Conservation (phyloP, 228 moss, liverwort and hornwort genomes). For the Sphagnum magellanicum region DNA sequence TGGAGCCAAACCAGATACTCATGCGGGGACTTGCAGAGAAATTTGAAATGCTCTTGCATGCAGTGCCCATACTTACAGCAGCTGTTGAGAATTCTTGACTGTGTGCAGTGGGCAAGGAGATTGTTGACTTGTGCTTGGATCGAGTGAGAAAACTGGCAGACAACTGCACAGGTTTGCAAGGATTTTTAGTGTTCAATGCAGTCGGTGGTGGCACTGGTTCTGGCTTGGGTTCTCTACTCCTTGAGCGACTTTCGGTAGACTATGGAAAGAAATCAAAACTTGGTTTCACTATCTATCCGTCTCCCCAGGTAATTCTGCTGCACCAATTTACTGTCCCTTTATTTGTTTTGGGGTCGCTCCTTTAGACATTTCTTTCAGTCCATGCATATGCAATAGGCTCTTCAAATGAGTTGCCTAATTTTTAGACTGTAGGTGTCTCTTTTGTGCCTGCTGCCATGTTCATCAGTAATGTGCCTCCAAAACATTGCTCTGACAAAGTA, state of each 20-base stretch:
- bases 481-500: too few relatives aligned
- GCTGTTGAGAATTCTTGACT: not conserved
- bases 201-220: slow-evolving; percentile 53
- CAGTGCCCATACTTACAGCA: too few relatives aligned
- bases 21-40: not conserved
- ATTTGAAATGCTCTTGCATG: not conserved
- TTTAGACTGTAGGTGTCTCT: too few relatives aligned
- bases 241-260: slow-evolving; percentile 54
- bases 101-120: slow-evolving; percentile 49
- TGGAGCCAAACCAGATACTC: not conserved
- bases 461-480: too few relatives aligned
- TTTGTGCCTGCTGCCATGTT: too few relatives aligned
- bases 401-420: too few relatives aligned
- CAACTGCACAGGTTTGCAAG: slow-evolving; percentile 48
- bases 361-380: not conserved
- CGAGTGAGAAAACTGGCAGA: slow-evolving; percentile 55
- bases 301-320: slow-evolving; percentile 33
- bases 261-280: slow-evolving; percentile 54
- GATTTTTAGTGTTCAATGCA: slow-evolving; percentile 44
- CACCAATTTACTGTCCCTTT: not conserved
- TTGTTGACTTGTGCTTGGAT: slow-evolving; percentile 51
- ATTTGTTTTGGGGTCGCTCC: not conserved
- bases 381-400: too few relatives aligned
- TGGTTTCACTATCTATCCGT: slow-evolving; percentile 51
- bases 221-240: slow-evolving; percentile 33